phyloP scores from a whole-genome alignment of 192 early-diverging fungal species.

The Coemansia sp. region DNA sequence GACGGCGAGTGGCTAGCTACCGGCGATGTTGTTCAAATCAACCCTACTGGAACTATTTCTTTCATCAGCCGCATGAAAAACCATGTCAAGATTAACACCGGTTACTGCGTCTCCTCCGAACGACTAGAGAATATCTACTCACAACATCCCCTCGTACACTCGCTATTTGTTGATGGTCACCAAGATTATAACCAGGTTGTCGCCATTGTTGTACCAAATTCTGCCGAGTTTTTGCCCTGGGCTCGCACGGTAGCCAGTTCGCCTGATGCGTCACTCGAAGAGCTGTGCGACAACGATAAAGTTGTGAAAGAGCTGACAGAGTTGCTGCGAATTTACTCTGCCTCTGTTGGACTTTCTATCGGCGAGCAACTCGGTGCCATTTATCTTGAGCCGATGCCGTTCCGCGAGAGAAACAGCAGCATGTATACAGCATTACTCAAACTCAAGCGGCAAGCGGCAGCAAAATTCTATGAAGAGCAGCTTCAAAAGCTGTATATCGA shows the following conservation, averaged over 20 bases:
- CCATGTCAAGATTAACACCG: constrained; percentile 76
- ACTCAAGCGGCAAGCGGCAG: constrained; percentile 35
- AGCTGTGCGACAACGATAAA: constrained; percentile 54
- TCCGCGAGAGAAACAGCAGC: constrained; percentile 66
- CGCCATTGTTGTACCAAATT: constrained; percentile 80
- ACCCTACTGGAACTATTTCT: constrained; percentile 60
- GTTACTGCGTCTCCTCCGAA: constrained; percentile 88
- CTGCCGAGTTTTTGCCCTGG: constrained; percentile 65
- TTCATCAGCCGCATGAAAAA: constrained; percentile 84
- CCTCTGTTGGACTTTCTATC: constrained; percentile 65
- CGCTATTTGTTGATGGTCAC: constrained; percentile 88
- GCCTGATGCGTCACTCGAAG: constrained; percentile 48
- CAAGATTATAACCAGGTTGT: constrained; percentile 78
- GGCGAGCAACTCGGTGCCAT: constrained; percentile 79
- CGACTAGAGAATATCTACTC: constrained; percentile 76
- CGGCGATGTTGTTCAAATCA: constrained; percentile 79
- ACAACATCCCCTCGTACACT: constrained; percentile 72
- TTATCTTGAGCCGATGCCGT: constrained; percentile 66
- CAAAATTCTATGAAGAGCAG: constrained; percentile 42
- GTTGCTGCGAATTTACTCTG: constrained; percentile 62
- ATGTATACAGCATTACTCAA: constrained; percentile 85
- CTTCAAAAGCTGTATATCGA: constrained; percentile 60
- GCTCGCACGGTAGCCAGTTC: constrained; percentile 38
- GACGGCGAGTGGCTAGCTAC: constrained; percentile 80
- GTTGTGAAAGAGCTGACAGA: constrained; percentile 64